Percentiles rank a stretch among this genome's conserved stretches.
Evolutionary conservation across 306 rosid genomes (phyloP).

Genomic region (Quercus bicolor): DNA sequence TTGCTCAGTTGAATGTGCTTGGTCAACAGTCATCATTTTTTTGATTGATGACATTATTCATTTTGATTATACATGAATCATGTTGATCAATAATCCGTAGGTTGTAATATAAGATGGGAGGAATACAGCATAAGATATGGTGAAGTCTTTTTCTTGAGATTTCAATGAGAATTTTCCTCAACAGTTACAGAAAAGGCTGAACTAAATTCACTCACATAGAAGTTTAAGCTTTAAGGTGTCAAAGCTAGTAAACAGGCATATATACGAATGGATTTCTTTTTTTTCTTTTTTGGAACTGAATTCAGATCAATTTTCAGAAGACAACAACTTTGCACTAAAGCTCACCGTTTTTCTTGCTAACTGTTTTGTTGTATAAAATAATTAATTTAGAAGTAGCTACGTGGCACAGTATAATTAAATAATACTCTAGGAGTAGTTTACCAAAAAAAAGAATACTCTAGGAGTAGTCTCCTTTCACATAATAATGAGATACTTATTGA

Average conservation of each 20-base stretch:
- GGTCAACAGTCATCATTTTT: conserved; percentile 59
- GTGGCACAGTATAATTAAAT: too few relatives aligned
- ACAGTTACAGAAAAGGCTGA: too few relatives aligned
- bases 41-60: conserved; percentile 15
- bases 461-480: too few relatives aligned
- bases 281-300: background rate
- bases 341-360: background rate
- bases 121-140: too few relatives aligned
- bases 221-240: too few relatives aligned
- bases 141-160: too few relatives aligned
- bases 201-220: too few relatives aligned
- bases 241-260: background rate
- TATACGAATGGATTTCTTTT: background rate
- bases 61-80: background rate
- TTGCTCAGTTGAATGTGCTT: conserved; percentile 51
- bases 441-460: too few relatives aligned
- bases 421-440: too few relatives aligned
- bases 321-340: background rate
- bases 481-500: too few relatives aligned
- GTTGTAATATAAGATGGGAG: background rate
- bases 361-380: background rate
- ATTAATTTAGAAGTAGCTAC: too few relatives aligned
- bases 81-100: background rate
- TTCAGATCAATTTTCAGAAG: background rate
- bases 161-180: too few relatives aligned